Conservation (phyloP, 768 basidiomycete genomes). For the Rhizopogon rudus region DNA sequence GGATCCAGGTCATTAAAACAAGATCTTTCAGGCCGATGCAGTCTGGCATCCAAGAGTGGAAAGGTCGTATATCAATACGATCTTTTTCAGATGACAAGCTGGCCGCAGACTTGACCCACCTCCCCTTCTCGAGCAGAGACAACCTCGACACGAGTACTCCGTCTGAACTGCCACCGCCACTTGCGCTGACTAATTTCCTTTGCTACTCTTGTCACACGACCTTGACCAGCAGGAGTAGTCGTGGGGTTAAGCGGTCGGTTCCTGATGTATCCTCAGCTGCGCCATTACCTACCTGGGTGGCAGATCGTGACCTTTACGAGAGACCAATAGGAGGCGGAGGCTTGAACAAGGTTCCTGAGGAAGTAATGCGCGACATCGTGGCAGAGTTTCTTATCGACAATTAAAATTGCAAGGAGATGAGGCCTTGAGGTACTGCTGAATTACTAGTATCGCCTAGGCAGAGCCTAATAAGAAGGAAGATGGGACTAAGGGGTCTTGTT, state of each 20-base stretch:
- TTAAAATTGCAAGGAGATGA: not conserved
- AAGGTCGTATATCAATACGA: slow-evolving; percentile 66
- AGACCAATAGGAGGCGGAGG: slow-evolving; percentile 15
- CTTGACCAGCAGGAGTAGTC: slow-evolving; percentile 52
- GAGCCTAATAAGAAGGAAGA: no score
- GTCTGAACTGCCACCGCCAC: not conserved
- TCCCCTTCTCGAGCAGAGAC: not conserved
- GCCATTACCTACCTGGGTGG: slow-evolving; percentile 30
- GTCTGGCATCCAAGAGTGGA: slow-evolving; percentile 66
- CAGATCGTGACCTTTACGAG: not conserved
- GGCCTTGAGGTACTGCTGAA: not conserved
- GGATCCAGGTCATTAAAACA: not conserved
- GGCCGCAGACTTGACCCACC: slow-evolving; percentile 9
- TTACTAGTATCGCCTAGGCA: no score
- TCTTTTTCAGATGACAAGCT: slow-evolving; percentile 28
- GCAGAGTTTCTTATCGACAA: slow-evolving; percentile 34
- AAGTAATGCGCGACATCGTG: slow-evolving; percentile 35
- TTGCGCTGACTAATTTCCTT: slow-evolving; percentile 35
- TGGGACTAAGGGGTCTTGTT: no score
- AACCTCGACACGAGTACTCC: not conserved
- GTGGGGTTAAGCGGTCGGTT: slow-evolving; percentile 23
- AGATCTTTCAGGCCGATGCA: slow-evolving; percentile 51
- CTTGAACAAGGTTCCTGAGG: slow-evolving; percentile 24
- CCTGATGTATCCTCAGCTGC: slow-evolving; percentile 10
- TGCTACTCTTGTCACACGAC: slow-evolving; percentile 64